Evolutionary conservation across 2,329 filamentous ascomycete species (phyloP), one percentile per base, ranked within the genome.

Genomic region (Xylariomycetidae sp.): DNA sequence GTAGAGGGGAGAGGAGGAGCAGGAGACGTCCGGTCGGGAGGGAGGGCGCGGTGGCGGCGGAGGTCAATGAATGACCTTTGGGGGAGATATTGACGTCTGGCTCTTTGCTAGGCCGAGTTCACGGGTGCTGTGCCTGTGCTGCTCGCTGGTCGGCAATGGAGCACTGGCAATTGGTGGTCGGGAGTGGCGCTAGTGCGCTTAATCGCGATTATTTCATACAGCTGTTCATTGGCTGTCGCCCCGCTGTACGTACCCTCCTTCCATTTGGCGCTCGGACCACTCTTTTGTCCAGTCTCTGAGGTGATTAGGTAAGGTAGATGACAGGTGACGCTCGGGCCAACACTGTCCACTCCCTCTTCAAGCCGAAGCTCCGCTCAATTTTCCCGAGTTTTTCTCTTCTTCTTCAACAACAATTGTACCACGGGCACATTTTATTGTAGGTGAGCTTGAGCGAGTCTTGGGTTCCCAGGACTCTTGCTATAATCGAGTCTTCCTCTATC

Each of bases 361-460:
- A 15, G 20, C 7, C 8, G 25, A 8, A 14, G 25, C 25, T 8
- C 13, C n/a, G 25, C 30, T 28, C 25, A 39, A 45, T 49, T 50
- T 48, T 33, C 40, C 40, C 45, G 40, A 44, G 52, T 48, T 52
- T 57, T 58, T 56, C 55, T 63, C 59, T 59, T 66, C 63, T 57
- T n/a, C 56, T 56, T 56, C 53, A 52, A 59, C 60, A 64, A 64
- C 64, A 75, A 77, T 78, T 80, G 77, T 80, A 79, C 54, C 54
- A 68, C 65, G 75, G 59, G 70, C 74, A 76, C 71, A 72, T 53
- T 76, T 77, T 82, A 81, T 82, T 80, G 77, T 82, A 75, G 77
- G 76, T 74, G 68, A 71, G 67, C 74, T 79, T 72, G 74, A 57
- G 64, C 65, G 42, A 57, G 49, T 49, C 39, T 53, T 59, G 53